Evolutionary conservation across 2,329 filamentous ascomycete genomes (phyloP).

Genomic region (Paecilomyces formosus): DNA sequence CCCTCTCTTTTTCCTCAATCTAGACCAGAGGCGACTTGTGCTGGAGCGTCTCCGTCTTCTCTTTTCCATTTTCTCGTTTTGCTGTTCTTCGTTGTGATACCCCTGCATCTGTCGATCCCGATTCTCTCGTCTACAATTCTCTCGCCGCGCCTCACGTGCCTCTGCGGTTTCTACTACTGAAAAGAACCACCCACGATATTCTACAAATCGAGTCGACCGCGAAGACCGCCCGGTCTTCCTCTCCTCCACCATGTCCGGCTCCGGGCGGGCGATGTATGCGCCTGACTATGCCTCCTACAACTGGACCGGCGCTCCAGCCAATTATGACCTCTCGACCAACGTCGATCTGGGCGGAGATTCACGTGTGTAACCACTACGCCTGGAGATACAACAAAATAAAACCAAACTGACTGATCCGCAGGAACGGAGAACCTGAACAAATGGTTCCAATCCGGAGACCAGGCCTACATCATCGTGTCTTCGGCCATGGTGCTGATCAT

Average conservation of each 20-base stretch:
- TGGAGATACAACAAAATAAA: neutral
- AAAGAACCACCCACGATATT: neutral
- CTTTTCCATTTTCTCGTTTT: neutral
- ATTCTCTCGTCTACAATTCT: neutral
- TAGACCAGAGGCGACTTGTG: neutral
- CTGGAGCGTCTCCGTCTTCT: neutral
- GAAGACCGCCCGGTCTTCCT: slow-evolving; percentile 2
- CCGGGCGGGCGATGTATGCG: slow-evolving; percentile 21
- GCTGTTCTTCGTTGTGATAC: neutral
- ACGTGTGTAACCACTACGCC: slow-evolving; percentile 48
- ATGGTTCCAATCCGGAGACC: slow-evolving; percentile 88
- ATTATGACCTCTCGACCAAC: slow-evolving; percentile 43
- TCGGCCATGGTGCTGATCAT: slow-evolving; percentile 93
- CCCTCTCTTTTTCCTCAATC: neutral
- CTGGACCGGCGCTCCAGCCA: slow-evolving; percentile 39
- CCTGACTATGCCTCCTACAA: slow-evolving; percentile 44
- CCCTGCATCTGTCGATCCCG: neutral
- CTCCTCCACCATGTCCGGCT: slow-evolving; percentile 17
- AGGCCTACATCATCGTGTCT: slow-evolving; percentile 84
- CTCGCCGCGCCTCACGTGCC: neutral
- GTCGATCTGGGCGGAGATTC: slow-evolving; percentile 65
- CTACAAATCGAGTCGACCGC: neutral
- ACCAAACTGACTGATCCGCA: slow-evolving; percentile 30
- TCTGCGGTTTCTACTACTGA: neutral
- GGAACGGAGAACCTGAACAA: slow-evolving; percentile 85